Evolutionary conservation across 106 monocot species (phyloP), one percentile per base, ranked within the genome.

Genomic region (Platanthera guangdongensis): DNA sequence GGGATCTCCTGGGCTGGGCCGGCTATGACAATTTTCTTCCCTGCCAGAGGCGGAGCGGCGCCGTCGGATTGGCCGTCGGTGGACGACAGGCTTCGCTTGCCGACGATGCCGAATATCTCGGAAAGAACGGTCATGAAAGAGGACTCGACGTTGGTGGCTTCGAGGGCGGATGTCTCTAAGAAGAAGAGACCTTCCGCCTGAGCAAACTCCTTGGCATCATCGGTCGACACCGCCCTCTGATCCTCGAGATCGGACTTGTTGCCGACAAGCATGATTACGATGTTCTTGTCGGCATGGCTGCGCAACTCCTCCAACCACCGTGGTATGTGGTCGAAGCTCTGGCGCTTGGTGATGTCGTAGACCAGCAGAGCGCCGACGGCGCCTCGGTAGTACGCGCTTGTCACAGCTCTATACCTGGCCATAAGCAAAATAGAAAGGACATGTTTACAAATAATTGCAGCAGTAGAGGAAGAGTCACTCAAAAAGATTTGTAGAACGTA

Each of bases 381-480:
- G n/a, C 93, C 95, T 51, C 95, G 78, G 72, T 96, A 96, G 48
- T 96, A 96, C 67, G 95, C 95, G 62, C 93, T 96, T 1, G 93
- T 96, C 6, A 96, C 95, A 15, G 95, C 95, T 73, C 95, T 88
- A 67, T 96, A 96, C 85, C 95, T 95, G 86, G 5, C 39, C 39
- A 39, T 39, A 39, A 39, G 39, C 39, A 39, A 39, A 39, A 39
- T 39, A 39, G 39, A 39, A 39, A 39, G 39, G 39, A 39, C 39
- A 39, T 39, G 3, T 39, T 39, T 39, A 39, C 39, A 39, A 39
- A 39, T 39, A 39, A 39, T 39, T 39, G 2, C 39, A 39, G 39
- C 39, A 39, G 39, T 39, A 39, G 39, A 39, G 39, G 39, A 3
- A 39, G 39, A 25, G 25, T 25, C 0, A 0, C 25, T 0, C 25